Base-by-base conservation (phyloP, 345 rosid species). In the Ricinus communis region DNA sequence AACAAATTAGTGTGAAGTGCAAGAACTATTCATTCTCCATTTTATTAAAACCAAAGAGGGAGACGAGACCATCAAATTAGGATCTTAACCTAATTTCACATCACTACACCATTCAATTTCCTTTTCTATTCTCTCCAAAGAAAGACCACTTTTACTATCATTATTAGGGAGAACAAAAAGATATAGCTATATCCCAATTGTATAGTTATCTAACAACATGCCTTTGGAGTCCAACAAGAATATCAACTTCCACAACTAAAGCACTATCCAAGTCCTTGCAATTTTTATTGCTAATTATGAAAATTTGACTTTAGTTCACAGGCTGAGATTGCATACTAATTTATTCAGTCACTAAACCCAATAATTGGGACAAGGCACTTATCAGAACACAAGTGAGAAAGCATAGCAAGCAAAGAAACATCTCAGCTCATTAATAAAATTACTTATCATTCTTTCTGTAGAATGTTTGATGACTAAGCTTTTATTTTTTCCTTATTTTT, bases 341-440 rank as follows among this genome's bases (percentile, higher is more conserved):
- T 19, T 76, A 73, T 84, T 76, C 66, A n/a, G 50, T 67, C 72
- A 77, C 72, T 82, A 83, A 63, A 80, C 66, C 74, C 80, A 85
- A 81, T 83, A 83, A 81, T 80, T 80, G 85, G 85, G 87, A 78
- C 84, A 80, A 80, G 55, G 70, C 74, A 72, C 80, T 82, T 71
- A 74, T 81, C 73, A 82, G 68, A 22, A 14, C 5, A 38, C n/a
- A 66, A 73, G 55, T 62, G 67, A 0, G 67, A 62, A 70, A 62
- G 21, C n/a, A 28, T 45, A n/a, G 13, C 3, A 12, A 0, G 33
- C 5, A 24, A n/a, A 22, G n/a, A 7, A 59, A 25, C 73, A 64
- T 40, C 59, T 43, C 61, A 64, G 53, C 24, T 43, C 60, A 46
- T 51, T 19, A n/a, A 50, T 57, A 69, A 21, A 59, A 25, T n/a